Evolutionary conservation across 2,329 filamentous ascomycete species (phyloP).

Genomic region (Cordyceps pruinosa): DNA sequence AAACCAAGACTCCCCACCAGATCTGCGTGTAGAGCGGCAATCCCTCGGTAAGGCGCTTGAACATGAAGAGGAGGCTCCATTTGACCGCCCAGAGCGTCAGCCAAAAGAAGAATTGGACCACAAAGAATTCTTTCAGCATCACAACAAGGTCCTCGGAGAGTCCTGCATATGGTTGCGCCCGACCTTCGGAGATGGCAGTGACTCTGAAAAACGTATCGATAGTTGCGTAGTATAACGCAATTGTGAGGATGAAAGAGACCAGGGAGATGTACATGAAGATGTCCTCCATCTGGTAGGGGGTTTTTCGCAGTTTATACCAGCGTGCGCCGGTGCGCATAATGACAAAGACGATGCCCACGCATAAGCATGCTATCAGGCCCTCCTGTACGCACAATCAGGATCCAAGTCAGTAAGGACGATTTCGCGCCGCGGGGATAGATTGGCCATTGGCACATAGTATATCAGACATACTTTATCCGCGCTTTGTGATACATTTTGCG

Average conservation of each 20-base stretch:
- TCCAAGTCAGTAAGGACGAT: not conserved
- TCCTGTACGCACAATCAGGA: not conserved
- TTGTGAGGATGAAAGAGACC: conserved; percentile 15
- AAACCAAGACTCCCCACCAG: conserved; percentile 16
- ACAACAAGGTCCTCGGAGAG: conserved; percentile 9
- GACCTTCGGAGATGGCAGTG: conserved; percentile 8
- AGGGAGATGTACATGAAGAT: conserved; percentile 17
- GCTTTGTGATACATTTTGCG: conserved; percentile 13
- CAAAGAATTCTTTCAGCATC: conserved; percentile 18
- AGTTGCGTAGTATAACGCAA: conserved; percentile 15
- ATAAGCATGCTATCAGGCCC: conserved; percentile 14
- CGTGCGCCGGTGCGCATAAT: conserved; percentile 15
- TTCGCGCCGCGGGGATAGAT: not conserved
- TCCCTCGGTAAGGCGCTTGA: conserved; percentile 15
- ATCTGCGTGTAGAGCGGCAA: conserved; percentile 15
- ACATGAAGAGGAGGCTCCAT: conserved; percentile 18
- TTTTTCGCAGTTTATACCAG: conserved; percentile 15
- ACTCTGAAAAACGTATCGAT: conserved; percentile 16
- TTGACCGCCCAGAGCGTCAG: conserved; percentile 18
- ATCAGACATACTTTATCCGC: conserved; percentile 11
- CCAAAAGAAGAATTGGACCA: conserved; percentile 20
- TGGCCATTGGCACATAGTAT: not conserved
- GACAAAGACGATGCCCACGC: conserved; percentile 14
- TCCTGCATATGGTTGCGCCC: conserved; percentile 11
- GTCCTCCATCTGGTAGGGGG: conserved; percentile 15